These are phyloP conservation scores for Globisporangium cystogenes DNA, from an alignment of 352 stramenopile genomes.

Conservation along the genomic window DNA sequence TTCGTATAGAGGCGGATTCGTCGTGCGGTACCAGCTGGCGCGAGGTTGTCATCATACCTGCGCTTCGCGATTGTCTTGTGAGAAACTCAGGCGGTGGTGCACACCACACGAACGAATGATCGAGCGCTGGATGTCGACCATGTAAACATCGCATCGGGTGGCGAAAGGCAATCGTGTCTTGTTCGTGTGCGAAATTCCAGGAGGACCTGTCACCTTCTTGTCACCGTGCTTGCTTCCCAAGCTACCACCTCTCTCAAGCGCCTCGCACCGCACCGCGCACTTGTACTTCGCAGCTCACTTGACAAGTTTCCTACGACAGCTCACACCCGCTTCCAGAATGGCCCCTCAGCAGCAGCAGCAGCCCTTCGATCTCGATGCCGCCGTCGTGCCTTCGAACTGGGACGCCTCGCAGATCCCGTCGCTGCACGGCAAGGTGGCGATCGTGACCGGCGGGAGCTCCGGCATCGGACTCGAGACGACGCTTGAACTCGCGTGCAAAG, in stretches of 20 bases:
- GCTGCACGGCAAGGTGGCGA: slow-evolving; percentile 20
- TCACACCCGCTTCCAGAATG: neutral
- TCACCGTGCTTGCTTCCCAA: no score
- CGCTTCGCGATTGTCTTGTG: no score
- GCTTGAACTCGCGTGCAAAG: slow-evolving; percentile 19
- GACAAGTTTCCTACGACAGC: neutral
- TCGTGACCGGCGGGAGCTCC: slow-evolving; percentile 25
- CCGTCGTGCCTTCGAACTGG: slow-evolving; percentile 11
- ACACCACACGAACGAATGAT: neutral
- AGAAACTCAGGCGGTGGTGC: no score
- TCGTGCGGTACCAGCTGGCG: no score
- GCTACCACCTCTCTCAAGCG: no score
- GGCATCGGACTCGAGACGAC: slow-evolving; percentile 24
- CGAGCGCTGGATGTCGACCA: neutral
- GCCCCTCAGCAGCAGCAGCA: neutral
- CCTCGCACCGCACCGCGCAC: no score
- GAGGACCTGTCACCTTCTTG: no score
- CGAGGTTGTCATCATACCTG: no score
- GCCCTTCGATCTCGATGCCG: neutral
- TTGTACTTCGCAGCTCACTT: slow-evolving; percentile 3
- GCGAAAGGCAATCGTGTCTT: neutral
- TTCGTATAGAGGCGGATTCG: no score
- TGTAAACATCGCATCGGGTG: neutral
- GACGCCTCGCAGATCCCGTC: slow-evolving; percentile 17
- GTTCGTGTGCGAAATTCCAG: no score